A percentile compares a stretch with the other conserved stretches of the same genome.
These are phyloP conservation scores for Eurotiales sp. DNA, from an alignment of 2,329 filamentous ascomycete species.

Conservation along the genomic window DNA sequence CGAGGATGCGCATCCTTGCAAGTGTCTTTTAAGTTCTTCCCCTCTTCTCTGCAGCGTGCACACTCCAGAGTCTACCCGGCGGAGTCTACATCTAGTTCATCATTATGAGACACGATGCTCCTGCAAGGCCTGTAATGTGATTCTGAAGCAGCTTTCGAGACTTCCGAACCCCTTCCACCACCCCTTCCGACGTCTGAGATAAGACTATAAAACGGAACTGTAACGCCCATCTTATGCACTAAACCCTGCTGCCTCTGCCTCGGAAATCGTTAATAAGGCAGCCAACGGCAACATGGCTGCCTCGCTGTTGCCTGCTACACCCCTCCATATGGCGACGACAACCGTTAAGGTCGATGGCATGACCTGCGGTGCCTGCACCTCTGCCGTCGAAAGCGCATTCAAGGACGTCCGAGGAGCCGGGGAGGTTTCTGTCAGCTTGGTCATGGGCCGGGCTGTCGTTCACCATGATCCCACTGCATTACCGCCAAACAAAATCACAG, in stretches of 20 bases:
- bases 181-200: slow-evolving; percentile 3
- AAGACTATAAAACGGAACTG: background rate
- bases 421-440: slow-evolving; percentile 84
- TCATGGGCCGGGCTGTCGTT: slow-evolving; percentile 93
- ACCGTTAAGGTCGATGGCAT: slow-evolving; percentile 86
- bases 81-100: background rate
- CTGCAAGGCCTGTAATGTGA: background rate
- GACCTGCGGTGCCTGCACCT: slow-evolving; percentile 88
- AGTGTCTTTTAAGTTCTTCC: too few relatives aligned
- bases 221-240: background rate
- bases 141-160: slow-evolving; percentile 9
- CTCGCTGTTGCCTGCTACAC: background rate
- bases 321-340: slow-evolving; percentile 63
- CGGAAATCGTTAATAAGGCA: background rate
- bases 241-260: background rate
- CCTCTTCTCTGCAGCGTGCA: too few relatives aligned
- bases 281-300: slow-evolving; percentile 4
- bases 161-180: background rate
- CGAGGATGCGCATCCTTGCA: too few relatives aligned
- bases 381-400: slow-evolving; percentile 90
- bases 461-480: slow-evolving; percentile 78
- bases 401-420: slow-evolving; percentile 75
- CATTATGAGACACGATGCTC: background rate
- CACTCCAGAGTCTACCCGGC: background rate
- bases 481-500: slow-evolving; percentile 69